These are phyloP conservation scores for Umbellularia californica DNA, from an alignment of 164 flowering plant species.

Conservation along the genomic window DNA sequence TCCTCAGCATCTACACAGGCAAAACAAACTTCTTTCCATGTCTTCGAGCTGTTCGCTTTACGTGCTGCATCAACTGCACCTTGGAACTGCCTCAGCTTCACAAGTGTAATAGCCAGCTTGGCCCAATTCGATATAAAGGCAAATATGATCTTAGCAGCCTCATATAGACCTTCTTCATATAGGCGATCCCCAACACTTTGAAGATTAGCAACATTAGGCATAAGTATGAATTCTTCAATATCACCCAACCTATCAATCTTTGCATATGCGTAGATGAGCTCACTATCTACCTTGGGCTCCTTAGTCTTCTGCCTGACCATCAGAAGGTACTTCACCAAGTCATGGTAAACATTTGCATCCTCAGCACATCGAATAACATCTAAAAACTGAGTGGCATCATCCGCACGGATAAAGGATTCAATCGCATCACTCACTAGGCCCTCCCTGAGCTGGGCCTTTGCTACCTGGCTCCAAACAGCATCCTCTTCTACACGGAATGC, in stretches of 20 bases:
- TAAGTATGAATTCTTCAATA: conserved; percentile 94
- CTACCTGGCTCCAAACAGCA: conserved; percentile 99
- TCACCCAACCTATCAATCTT: conserved; percentile 96
- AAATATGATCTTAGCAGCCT: conserved; percentile 95
- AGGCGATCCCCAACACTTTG: conserved; percentile 95
- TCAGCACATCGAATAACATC: conserved; percentile 90
- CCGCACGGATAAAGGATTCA: conserved; percentile 98
- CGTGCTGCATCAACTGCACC: conserved; percentile 99
- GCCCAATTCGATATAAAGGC: conserved; percentile 98
- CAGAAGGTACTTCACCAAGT: conserved; percentile 85
- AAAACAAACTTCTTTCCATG: conserved; percentile 99
- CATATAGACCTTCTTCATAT: conserved; percentile 87
- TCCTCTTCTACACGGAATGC: conserved; percentile 99
- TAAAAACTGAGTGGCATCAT: conserved; percentile 88
- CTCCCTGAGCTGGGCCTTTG: conserved; percentile 92
- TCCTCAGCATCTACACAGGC: conserved; percentile 99
- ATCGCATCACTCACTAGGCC: conserved; percentile 98
- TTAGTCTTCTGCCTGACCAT: conserved; percentile 96
- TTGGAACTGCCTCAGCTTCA: conserved; percentile 87
- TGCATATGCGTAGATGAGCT: conserved; percentile 98
- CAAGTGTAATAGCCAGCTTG: conserved; percentile 86
- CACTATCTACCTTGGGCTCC: conserved; percentile 98
- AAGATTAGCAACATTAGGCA: conserved; percentile 99
- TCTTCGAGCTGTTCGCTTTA: conserved; percentile 95
- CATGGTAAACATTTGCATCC: conserved; percentile 86